These are phyloP conservation scores for Acanthochlamys bracteata DNA, from an alignment of 106 monocot genomes.

Conservation along the genomic window DNA sequence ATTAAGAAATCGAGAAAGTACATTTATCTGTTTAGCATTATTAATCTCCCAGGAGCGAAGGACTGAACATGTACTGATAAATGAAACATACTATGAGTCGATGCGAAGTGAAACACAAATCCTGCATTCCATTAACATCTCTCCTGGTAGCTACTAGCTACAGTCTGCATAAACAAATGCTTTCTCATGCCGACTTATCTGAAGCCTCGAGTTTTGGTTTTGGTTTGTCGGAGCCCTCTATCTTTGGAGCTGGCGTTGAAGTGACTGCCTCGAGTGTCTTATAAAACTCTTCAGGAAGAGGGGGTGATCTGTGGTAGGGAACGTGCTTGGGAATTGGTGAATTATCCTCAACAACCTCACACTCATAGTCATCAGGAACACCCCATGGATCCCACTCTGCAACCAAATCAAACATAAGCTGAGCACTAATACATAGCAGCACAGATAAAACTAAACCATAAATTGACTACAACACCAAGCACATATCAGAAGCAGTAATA, in stretches of 20 bases:
- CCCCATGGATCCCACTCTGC: constrained; percentile 99
- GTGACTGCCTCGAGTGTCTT: constrained; percentile 57
- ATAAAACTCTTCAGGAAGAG: constrained; percentile 78
- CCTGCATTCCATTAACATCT: too few species aligned
- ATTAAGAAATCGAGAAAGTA: too few species aligned
- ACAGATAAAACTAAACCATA: constrained; percentile 5
- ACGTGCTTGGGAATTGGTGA: constrained; percentile 79
- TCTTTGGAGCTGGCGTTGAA: constrained; percentile 23
- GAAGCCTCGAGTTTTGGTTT: background rate
- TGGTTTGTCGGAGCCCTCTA: constrained; percentile 17
- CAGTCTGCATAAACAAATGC: too few species aligned
- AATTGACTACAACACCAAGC: too few species aligned
- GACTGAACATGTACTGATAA: too few species aligned
- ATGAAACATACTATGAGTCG: too few species aligned
- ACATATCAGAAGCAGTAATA: too few species aligned
- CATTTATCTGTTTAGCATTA: too few species aligned
- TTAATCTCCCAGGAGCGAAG: too few species aligned
- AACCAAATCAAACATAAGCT: constrained; percentile 1
- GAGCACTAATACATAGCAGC: background rate
- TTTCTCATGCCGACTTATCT: too few species aligned
- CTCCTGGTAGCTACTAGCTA: too few species aligned
- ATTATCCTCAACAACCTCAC: constrained; percentile 73
- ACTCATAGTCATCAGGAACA: constrained; percentile 85
- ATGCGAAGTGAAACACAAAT: too few species aligned
- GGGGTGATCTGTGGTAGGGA: constrained; percentile 59